phyloP scores from a whole-genome alignment of 495 filamentous ascomycete genomes.

The Penicillium paradoxum region DNA sequence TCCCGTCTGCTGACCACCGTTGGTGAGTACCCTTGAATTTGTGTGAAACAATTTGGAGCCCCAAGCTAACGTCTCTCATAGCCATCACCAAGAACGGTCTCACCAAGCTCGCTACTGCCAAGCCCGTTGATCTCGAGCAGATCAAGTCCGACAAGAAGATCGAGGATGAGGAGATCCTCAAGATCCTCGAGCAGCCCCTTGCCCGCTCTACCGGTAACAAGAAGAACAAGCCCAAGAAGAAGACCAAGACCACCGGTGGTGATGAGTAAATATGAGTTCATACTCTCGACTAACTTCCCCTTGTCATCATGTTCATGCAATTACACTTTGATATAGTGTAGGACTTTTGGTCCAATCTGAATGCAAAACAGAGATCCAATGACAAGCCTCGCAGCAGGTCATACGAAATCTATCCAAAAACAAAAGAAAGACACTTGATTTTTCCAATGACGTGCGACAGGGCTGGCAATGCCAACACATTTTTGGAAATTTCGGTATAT shows the following conservation, averaged over 20 bases:
- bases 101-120: conserved; percentile 72
- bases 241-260: conserved; percentile 67
- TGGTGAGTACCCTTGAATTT: conserved; percentile 53
- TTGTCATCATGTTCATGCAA: conserved; percentile 10
- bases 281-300: conserved; percentile 2
- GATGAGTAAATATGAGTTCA: conserved; percentile 47
- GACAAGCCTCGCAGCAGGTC: conserved; percentile 12
- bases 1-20: conserved; percentile 83
- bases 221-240: conserved; percentile 78
- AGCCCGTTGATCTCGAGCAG: conserved; percentile 65
- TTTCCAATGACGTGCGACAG: conserved; percentile 8
- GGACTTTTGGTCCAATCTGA: conserved; percentile 10
- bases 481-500: conserved; percentile 7
- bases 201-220: conserved; percentile 69
- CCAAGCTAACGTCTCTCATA: conserved; percentile 28
- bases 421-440: conserved; percentile 10
- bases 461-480: conserved; percentile 5
- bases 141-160: conserved; percentile 97
- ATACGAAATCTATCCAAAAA: conserved; percentile 15
- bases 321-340: conserved; percentile 11
- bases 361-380: conserved; percentile 27
- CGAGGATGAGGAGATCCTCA: conserved; percentile 86
- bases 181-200: conserved; percentile 84
- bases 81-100: conserved; percentile 98
- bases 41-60: conserved; percentile 10